Percentiles rank a stretch among this genome's conserved stretches.
phyloP scores from a whole-genome alignment of 495 filamentous ascomycete species.

The Xylaria cubensis region DNA sequence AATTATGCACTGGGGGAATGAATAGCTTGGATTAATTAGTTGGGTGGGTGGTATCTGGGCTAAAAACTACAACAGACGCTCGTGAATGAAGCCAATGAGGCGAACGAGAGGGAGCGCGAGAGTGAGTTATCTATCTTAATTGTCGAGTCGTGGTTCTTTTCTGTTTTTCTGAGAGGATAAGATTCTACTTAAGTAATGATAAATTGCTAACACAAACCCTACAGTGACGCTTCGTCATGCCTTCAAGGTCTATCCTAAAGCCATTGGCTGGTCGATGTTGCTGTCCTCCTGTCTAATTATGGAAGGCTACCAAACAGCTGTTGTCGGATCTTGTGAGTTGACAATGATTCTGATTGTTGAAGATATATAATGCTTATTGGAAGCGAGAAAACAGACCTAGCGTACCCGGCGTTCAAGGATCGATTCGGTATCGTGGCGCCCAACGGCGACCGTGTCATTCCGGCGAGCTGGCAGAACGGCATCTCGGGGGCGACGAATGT shows the following conservation, averaged over 20 bases:
- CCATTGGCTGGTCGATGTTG: constrained; percentile 56
- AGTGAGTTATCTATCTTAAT: constrained; percentile 24
- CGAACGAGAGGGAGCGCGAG: constrained; percentile 42
- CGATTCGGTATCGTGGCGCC: constrained; percentile 36
- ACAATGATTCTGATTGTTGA: neutral
- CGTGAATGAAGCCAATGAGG: constrained; percentile 42
- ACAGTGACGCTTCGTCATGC: constrained; percentile 46
- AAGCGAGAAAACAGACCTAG: constrained; percentile 29
- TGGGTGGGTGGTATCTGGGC: neutral
- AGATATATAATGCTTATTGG: neutral
- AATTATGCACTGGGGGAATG: neutral
- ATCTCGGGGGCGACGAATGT: constrained; percentile 49
- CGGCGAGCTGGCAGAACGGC: constrained; percentile 47
- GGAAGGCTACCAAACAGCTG: constrained; percentile 58
- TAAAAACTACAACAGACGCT: constrained; percentile 32
- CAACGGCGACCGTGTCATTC: constrained; percentile 41
- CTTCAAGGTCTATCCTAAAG: constrained; percentile 51
- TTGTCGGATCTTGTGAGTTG: constrained; percentile 41
- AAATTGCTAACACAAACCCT: constrained; percentile 9
- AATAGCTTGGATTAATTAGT: neutral
- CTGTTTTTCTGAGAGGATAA: neutral
- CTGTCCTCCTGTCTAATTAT: constrained; percentile 58
- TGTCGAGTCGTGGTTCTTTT: neutral
- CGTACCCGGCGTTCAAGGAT: constrained; percentile 39
- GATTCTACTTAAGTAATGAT: neutral